Conservation (phyloP, 1,139 yeast genomes). For the Lodderomyces margitis region DNA sequence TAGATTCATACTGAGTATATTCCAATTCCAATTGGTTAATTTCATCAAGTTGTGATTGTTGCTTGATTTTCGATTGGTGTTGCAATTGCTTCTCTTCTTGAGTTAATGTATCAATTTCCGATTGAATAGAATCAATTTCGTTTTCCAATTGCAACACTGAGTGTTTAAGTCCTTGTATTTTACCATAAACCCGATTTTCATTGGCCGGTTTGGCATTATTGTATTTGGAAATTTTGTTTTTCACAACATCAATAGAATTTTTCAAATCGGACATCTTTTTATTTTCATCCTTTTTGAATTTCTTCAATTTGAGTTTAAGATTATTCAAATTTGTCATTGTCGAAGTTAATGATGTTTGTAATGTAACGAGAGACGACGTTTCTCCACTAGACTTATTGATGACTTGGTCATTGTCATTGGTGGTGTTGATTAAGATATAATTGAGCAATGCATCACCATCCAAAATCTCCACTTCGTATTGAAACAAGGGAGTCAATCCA, state of each 20-base stretch:
- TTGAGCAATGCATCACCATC: slow-evolving; percentile 29
- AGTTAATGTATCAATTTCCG: slow-evolving; percentile 20
- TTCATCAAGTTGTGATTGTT: slow-evolving; percentile 20
- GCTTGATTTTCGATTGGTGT: slow-evolving; percentile 20
- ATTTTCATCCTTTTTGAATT: slow-evolving; percentile 60
- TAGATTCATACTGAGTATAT: slow-evolving; percentile 26
- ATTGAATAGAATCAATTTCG: slow-evolving; percentile 31
- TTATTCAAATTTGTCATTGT: slow-evolving; percentile 55
- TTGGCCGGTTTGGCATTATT: slow-evolving; percentile 21
- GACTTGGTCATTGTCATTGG: slow-evolving; percentile 21
- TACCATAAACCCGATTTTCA: slow-evolving; percentile 36
- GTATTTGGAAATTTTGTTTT: slow-evolving; percentile 45
- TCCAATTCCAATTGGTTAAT: slow-evolving; percentile 25
- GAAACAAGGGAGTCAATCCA: slow-evolving; percentile 66
- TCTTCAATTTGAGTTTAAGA: slow-evolving; percentile 52
- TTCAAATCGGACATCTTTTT: slow-evolving; percentile 52
- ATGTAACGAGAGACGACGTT: slow-evolving; percentile 54
- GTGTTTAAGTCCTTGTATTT: slow-evolving; percentile 42
- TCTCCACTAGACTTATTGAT: slow-evolving; percentile 37
- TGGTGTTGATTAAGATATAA: slow-evolving; percentile 33
- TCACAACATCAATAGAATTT: slow-evolving; percentile 57
- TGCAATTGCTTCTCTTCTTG: slow-evolving; percentile 19
- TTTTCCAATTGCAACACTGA: slow-evolving; percentile 40
- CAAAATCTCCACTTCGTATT: slow-evolving; percentile 60
- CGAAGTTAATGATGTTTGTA: slow-evolving; percentile 61